Conservation (phyloP, 2,329 filamentous ascomycete genomes). For the Neopestalotiopsis sp. region DNA sequence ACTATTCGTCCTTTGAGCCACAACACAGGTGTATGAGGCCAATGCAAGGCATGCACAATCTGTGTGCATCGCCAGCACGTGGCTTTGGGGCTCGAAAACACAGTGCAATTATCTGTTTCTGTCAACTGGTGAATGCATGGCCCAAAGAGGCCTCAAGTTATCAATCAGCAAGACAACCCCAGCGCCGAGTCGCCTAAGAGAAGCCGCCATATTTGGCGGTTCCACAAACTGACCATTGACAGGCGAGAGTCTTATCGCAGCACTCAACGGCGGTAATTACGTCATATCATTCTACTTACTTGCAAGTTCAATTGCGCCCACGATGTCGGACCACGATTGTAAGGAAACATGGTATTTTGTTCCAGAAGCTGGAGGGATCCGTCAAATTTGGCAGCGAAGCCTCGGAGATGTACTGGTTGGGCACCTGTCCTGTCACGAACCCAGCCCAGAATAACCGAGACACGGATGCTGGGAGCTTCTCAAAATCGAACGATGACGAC, state of each 20-base stretch:
- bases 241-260: constrained; percentile 31
- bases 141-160: not conserved
- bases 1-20: too few species aligned
- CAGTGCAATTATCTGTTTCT: too few species aligned
- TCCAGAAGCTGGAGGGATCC: not conserved
- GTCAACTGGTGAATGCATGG: too few species aligned
- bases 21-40: too few species aligned
- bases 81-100: too few species aligned
- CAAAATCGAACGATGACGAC: constrained; percentile 2
- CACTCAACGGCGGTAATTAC: constrained; percentile 33
- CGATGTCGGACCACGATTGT: not conserved
- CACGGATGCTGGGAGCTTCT: not conserved
- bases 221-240: constrained; percentile 23
- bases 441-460: not conserved
- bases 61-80: too few species aligned
- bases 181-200: not conserved
- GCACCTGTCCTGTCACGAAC: not conserved
- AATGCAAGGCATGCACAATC: too few species aligned
- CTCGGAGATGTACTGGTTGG: constrained; percentile 2
- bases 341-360: not conserved
- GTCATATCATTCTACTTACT: constrained; percentile 23
- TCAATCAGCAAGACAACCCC: not conserved
- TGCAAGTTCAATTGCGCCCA: not conserved
- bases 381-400: constrained; percentile 13
- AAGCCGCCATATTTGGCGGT: constrained; percentile 11